Percentiles rank a stretch among this genome's conserved stretches.
phyloP scores from a whole-genome alignment of 768 basidiomycete genomes.

The Lentinus tigrinus region DNA sequence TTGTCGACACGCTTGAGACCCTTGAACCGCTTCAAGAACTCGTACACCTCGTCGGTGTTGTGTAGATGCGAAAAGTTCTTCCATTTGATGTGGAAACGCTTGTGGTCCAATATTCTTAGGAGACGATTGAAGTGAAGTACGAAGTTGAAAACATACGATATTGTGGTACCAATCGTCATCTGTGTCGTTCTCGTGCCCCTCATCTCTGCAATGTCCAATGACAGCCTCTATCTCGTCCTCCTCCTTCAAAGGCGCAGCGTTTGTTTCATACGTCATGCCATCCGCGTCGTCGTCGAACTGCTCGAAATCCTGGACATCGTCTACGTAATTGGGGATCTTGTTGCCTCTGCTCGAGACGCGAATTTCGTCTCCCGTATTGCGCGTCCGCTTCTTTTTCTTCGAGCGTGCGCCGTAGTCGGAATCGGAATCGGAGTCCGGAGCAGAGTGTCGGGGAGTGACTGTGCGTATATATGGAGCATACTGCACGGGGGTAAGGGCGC shows the following conservation, averaged over 20 bases:
- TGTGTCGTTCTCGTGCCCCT: slow-evolving; percentile 70
- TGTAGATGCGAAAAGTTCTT: slow-evolving; percentile 97
- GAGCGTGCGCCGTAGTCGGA: slow-evolving; percentile 85
- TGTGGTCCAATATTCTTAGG: slow-evolving; percentile 1
- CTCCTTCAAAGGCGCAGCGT: slow-evolving; percentile 17
- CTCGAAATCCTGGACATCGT: slow-evolving; percentile 64
- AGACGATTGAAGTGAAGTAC: neutral
- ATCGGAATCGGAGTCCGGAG: slow-evolving; percentile 69
- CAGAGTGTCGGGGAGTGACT: slow-evolving; percentile 46
- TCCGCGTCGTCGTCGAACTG: slow-evolving; percentile 72
- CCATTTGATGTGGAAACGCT: slow-evolving; percentile 99
- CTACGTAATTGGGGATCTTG: slow-evolving; percentile 82
- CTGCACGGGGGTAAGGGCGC: slow-evolving; percentile 10
- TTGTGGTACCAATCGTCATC: slow-evolving; percentile 88
- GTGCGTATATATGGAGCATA: slow-evolving; percentile 33
- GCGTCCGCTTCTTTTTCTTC: slow-evolving; percentile 79
- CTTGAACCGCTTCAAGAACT: slow-evolving; percentile 92
- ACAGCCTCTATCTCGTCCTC: slow-evolving; percentile 94
- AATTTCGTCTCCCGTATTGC: slow-evolving; percentile 61
- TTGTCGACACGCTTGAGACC: slow-evolving; percentile 98
- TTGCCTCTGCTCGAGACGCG: slow-evolving; percentile 75
- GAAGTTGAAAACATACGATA: slow-evolving; percentile 48
- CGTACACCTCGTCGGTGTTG: slow-evolving; percentile 98
- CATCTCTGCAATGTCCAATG: slow-evolving; percentile 82
- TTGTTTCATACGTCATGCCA: slow-evolving; percentile 53